phyloP scores from a whole-genome alignment of 306 rosid species.

The Lathyrus sativus region DNA sequence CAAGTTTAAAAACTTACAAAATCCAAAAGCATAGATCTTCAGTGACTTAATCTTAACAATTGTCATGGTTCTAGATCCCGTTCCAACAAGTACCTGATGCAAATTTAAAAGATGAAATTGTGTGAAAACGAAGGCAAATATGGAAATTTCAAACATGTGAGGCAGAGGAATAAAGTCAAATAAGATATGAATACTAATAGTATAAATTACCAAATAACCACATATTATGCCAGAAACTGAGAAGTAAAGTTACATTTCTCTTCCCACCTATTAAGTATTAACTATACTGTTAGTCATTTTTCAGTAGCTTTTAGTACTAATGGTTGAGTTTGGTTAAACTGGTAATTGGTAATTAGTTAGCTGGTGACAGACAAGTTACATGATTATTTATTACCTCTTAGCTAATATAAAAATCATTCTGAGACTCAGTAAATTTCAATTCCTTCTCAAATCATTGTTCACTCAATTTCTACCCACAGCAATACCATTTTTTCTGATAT shows the following conservation, averaged over 20 bases:
- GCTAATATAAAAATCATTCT: constrained; percentile 1
- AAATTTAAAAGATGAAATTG: constrained; percentile 27
- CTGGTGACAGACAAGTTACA: neutral
- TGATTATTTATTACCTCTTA: constrained; percentile 9
- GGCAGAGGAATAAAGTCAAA: constrained; percentile 21
- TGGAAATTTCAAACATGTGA: constrained; percentile 19
- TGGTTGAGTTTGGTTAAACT: constrained; percentile 7
- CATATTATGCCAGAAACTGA: constrained; percentile 7
- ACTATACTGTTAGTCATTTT: constrained; percentile 16
- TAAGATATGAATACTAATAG: neutral
- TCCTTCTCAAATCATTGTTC: neutral
- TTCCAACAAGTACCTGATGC: constrained; percentile 90
- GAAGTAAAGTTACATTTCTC: constrained; percentile 7
- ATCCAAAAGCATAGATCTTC: constrained; percentile 92
- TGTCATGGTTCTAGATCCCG: constrained; percentile 83
- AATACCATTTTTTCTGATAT: neutral
- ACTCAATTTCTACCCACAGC: neutral
- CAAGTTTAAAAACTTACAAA: constrained; percentile 69
- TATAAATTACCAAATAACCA: constrained; percentile 13
- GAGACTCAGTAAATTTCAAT: neutral
- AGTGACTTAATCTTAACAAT: constrained; percentile 79
- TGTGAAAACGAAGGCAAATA: constrained; percentile 11
- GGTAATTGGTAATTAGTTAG: neutral
- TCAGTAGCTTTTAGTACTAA: neutral
- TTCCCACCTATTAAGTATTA: neutral